Evolutionary conservation across 352 stramenopile species (phyloP).

Genomic region (Peronospora belbahrii): DNA sequence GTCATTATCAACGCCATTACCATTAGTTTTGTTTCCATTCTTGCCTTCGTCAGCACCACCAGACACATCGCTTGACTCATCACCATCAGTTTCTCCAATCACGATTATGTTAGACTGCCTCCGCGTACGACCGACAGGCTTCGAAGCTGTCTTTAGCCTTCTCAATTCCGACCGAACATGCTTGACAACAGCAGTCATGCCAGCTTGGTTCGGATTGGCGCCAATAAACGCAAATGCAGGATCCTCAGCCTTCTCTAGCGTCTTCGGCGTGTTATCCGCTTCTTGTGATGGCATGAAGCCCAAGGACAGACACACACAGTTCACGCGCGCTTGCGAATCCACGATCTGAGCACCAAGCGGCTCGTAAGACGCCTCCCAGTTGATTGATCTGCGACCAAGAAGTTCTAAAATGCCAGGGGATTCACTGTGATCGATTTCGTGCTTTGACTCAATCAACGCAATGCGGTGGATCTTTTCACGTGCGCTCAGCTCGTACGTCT

Average conservation of each 20-base stretch:
- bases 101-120: slow-evolving; percentile 85
- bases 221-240: slow-evolving; percentile 76
- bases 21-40: slow-evolving; percentile 21
- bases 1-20: slow-evolving; percentile 19
- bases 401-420: slow-evolving; percentile 71
- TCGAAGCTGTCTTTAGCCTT: slow-evolving; percentile 32
- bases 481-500: slow-evolving; percentile 63
- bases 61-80: slow-evolving; percentile 67
- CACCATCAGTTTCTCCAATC: slow-evolving; percentile 71
- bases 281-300: slow-evolving; percentile 69
- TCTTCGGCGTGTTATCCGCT: slow-evolving; percentile 57
- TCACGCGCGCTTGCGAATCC: slow-evolving; percentile 77
- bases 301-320: slow-evolving; percentile 81
- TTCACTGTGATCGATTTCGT: slow-evolving; percentile 78
- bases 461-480: slow-evolving; percentile 79
- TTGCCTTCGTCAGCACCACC: slow-evolving; percentile 50
- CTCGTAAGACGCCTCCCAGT: slow-evolving; percentile 84
- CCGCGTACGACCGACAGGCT: slow-evolving; percentile 24
- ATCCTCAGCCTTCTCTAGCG: slow-evolving; percentile 74
- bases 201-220: slow-evolving; percentile 63
- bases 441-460: slow-evolving; percentile 83
- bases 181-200: slow-evolving; percentile 84
- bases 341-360: slow-evolving; percentile 79
- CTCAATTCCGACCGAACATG: slow-evolving; percentile 61
- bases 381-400: slow-evolving; percentile 78